Evolutionary conservation across 2,329 filamentous ascomycete species (phyloP).

Genomic region (Aspergillus transmontanensis): DNA sequence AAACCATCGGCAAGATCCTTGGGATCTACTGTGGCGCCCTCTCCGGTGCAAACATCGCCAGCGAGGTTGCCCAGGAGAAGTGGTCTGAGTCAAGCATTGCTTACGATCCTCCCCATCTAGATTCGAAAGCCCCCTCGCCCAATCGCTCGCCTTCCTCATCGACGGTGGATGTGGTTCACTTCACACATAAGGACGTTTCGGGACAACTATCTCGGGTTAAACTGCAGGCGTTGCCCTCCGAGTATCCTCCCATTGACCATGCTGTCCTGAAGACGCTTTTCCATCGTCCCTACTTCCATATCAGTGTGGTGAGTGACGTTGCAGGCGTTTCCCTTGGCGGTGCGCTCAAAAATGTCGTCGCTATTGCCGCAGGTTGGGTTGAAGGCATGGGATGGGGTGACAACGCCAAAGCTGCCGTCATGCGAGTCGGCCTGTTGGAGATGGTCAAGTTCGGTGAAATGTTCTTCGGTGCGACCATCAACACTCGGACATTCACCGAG

Average conservation of each 20-base stretch:
- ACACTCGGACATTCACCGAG: conserved; percentile 89
- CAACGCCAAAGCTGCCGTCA: conserved; percentile 97
- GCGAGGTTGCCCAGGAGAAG: conserved; percentile 91
- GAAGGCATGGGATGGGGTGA: conserved; percentile 96
- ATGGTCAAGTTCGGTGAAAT: conserved; percentile 95
- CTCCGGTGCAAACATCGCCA: conserved; percentile 94
- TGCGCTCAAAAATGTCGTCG: conserved; percentile 95
- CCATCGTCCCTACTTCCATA: conserved; percentile 96
- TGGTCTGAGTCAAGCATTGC: conserved; percentile 97
- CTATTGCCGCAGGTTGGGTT: conserved; percentile 90
- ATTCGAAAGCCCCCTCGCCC: conserved; percentile 74
- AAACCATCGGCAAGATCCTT: conserved; percentile 86
- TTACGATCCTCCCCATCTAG: conserved; percentile 88
- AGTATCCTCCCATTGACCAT: conserved; percentile 87
- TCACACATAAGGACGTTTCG: conserved; percentile 69
- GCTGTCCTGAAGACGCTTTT: conserved; percentile 81
- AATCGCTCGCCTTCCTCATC: conserved; percentile 55
- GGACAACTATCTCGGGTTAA: conserved; percentile 68
- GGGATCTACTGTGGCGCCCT: conserved; percentile 97
- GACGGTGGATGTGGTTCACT: conserved; percentile 52
- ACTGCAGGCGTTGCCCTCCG: conserved; percentile 73
- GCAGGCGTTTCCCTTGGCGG: conserved; percentile 93
- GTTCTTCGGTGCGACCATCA: conserved; percentile 84
- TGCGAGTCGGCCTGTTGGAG: conserved; percentile 93
- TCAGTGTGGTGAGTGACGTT: conserved; percentile 91